phyloP scores from a whole-genome alignment of 2,329 filamentous ascomycete genomes.

The Sclerotinia borealis region DNA sequence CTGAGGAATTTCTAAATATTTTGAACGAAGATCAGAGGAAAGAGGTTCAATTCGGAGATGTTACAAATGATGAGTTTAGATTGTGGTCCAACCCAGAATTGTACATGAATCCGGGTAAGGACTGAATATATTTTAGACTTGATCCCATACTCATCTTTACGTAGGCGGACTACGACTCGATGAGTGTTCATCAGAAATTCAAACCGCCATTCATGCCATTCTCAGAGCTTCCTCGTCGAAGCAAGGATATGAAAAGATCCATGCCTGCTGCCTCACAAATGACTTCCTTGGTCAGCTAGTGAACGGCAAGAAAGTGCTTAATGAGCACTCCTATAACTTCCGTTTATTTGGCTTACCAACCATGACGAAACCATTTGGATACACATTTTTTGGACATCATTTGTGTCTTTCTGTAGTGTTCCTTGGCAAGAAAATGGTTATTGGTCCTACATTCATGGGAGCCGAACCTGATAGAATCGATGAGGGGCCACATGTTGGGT shows the following conservation, averaged over 20 bases:
- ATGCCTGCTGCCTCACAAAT: constrained; percentile 28
- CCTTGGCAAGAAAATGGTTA: constrained; percentile 56
- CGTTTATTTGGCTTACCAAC: constrained; percentile 27
- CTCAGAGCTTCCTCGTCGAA: constrained; percentile 25
- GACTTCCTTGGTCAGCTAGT: constrained; percentile 28
- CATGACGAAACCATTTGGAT: constrained; percentile 24
- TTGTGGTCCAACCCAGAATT: constrained; percentile 31
- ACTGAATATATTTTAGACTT: too few relatives aligned
- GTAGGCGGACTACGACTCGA: constrained; percentile 28
- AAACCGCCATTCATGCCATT: constrained; percentile 24
- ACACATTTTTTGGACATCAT: constrained; percentile 63
- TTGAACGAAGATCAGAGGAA: constrained; percentile 23
- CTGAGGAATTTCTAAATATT: constrained; percentile 18
- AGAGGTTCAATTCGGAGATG: constrained; percentile 23
- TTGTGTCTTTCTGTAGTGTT: constrained; percentile 68
- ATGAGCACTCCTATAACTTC: constrained; percentile 30
- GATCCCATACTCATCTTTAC: neutral
- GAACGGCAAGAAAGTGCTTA: constrained; percentile 27
- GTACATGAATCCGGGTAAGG: constrained; percentile 28
- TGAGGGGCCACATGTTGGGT: constrained; percentile 27
- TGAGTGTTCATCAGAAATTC: constrained; percentile 22
- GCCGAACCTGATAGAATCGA: constrained; percentile 61
- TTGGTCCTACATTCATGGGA: constrained; percentile 72
- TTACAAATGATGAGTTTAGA: constrained; percentile 28
- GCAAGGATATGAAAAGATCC: constrained; percentile 27